Evolutionary conservation across 129 eudicot species (phyloP).

Genomic region (Helianthus tuberosus): DNA sequence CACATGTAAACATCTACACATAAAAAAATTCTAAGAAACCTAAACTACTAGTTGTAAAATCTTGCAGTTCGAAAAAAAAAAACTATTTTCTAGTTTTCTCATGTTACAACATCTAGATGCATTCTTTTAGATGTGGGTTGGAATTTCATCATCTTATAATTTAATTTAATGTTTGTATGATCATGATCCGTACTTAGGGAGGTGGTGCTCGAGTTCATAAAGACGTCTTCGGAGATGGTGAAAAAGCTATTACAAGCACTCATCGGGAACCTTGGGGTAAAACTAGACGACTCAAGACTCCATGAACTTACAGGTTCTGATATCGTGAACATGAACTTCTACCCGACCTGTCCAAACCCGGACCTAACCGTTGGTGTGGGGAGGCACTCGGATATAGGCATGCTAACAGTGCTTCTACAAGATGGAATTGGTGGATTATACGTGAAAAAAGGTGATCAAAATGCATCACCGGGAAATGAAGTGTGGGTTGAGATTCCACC

Average conservation of each 20-base stretch:
- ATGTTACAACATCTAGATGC: too few relatives aligned
- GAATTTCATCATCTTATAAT: too few relatives aligned
- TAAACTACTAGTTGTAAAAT: not conserved
- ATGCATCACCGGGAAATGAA: not conserved
- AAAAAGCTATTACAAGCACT: conserved; percentile 27
- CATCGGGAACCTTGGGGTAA: conserved; percentile 34
- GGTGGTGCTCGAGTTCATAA: conserved; percentile 35
- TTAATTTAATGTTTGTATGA: not conserved
- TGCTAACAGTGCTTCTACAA: conserved; percentile 45
- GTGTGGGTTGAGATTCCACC: conserved; percentile 47
- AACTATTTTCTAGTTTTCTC: too few relatives aligned
- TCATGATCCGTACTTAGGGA: not conserved
- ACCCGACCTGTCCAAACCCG: conserved; percentile 50
- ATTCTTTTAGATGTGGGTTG: too few relatives aligned
- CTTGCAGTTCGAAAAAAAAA: too few relatives aligned
- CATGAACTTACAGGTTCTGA: conserved; percentile 27
- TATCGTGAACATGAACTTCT: conserved; percentile 44
- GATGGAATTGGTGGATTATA: conserved; percentile 50
- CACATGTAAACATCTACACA: too few relatives aligned
- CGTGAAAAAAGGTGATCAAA: conserved; percentile 28
- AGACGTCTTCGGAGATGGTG: conserved; percentile 36
- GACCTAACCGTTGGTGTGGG: conserved; percentile 52
- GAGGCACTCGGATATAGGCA: conserved; percentile 45
- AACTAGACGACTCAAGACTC: conserved; percentile 23
- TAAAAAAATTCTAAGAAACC: too few relatives aligned